These are phyloP conservation scores for Coniochaeta hoffmannii DNA, from an alignment of 2,329 filamentous ascomycete species.

Conservation along the genomic window DNA sequence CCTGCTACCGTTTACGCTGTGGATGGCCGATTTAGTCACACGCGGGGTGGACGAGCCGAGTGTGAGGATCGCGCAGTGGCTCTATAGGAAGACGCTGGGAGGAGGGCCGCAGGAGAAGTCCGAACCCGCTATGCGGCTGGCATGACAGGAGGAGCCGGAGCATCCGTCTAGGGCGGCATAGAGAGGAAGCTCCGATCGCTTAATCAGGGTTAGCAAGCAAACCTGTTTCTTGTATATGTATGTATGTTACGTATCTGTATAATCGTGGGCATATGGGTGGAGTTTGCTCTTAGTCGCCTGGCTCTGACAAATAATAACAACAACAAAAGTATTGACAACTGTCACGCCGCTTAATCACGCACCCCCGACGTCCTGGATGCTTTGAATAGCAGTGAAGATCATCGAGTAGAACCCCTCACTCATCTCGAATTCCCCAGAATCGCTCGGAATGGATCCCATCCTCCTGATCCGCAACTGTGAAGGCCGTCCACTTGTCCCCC, in stretches of 20 bases:
- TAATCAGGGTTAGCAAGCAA: background rate
- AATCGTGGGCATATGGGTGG: background rate
- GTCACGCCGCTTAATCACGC: no score
- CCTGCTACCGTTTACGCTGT: constrained; percentile 51
- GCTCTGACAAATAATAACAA: background rate
- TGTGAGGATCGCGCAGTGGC: constrained; percentile 48
- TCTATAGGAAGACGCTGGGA: constrained; percentile 40
- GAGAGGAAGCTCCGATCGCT: background rate
- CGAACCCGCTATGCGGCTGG: constrained; percentile 9
- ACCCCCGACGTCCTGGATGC: no score
- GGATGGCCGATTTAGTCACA: constrained; percentile 49
- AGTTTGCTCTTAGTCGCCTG: background rate
- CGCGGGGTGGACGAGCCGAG: constrained; percentile 51
- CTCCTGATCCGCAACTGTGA: no score
- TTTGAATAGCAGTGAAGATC: no score
- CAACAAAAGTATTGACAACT: background rate
- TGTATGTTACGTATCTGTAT: background rate
- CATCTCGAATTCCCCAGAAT: no score
- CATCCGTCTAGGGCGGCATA: background rate
- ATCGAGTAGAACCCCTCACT: no score
- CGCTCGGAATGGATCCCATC: no score
- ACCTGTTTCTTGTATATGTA: background rate
- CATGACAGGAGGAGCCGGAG: background rate
- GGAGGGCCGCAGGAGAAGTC: constrained; percentile 12
- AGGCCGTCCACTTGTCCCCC: no score